Conservation (phyloP, 257 asterid genomes). For the Solanum peruvianum region DNA sequence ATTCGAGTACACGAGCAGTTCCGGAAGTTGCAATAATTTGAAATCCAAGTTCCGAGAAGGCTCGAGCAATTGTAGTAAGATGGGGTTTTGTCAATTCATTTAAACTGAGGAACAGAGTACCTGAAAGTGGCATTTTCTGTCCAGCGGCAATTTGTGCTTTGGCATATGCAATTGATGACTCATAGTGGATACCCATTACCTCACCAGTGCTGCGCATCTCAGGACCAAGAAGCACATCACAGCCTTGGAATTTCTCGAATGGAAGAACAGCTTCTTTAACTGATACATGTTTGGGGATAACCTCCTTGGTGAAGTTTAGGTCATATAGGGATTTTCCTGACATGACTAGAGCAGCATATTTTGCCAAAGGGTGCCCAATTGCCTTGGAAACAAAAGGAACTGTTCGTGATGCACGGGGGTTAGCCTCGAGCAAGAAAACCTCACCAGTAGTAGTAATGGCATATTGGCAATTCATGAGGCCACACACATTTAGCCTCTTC, state of each 20-base stretch:
- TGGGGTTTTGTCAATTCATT: constrained; percentile 75
- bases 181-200: constrained; percentile 77
- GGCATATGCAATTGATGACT: constrained; percentile 72
- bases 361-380: constrained; percentile 91
- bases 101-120: constrained; percentile 78
- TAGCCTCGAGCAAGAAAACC: constrained; percentile 88
- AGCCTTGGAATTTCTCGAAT: constrained; percentile 91
- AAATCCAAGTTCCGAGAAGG: constrained; percentile 56
- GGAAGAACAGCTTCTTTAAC: constrained; percentile 98
- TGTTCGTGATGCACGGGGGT: constrained; percentile 93
- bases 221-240: constrained; percentile 89
- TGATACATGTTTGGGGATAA: constrained; percentile 72
- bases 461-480: constrained; percentile 92
- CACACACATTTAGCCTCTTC: constrained; percentile 63
- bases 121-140: constrained; percentile 74
- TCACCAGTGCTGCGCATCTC: constrained; percentile 99
- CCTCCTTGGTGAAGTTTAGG: constrained; percentile 63
- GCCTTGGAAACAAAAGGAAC: constrained; percentile 97
- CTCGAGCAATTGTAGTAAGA: constrained; percentile 52
- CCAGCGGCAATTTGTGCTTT: constrained; percentile 94
- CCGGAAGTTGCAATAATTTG: constrained; percentile 81
- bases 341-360: constrained; percentile 94
- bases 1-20: constrained; percentile 73
- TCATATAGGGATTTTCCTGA: constrained; percentile 78
- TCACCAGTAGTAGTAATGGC: constrained; percentile 80